Percentiles rank a stretch among this genome's conserved stretches.
Evolutionary conservation across 768 basidiomycete species (phyloP).

Genomic region (Termitomyces sp.): DNA sequence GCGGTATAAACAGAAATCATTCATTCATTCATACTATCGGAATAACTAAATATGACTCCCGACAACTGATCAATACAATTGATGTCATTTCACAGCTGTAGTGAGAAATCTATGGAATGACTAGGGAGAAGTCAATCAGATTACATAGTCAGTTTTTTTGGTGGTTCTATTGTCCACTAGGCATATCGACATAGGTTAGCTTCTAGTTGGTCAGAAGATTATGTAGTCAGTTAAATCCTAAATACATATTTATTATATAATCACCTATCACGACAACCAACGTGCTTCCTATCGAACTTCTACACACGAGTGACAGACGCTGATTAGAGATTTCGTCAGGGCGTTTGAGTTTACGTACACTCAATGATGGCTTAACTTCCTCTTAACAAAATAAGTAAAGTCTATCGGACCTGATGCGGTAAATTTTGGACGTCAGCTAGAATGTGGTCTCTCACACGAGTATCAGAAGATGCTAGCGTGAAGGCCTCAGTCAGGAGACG

Average conservation of each 20-base stretch:
- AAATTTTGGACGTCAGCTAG: background rate
- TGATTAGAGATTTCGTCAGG: background rate
- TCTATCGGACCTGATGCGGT: background rate
- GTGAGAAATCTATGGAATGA: no score
- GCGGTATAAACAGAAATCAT: no score
- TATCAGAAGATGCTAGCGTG: background rate
- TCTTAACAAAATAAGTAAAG: background rate
- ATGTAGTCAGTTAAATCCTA: background rate
- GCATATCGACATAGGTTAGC: no score
- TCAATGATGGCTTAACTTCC: background rate
- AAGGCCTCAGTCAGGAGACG: background rate
- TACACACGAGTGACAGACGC: no score
- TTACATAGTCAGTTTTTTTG: background rate
- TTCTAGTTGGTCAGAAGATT: no score
- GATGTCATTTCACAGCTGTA: no score
- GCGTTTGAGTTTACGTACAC: background rate
- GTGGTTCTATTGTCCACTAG: no score
- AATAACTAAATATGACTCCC: background rate
- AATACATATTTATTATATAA: background rate
- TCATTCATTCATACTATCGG: no score
- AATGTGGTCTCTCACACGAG: background rate
- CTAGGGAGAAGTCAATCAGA: background rate
- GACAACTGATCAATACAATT: no score
- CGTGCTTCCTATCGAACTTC: no score
- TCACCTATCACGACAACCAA: background rate